Percentiles rank a stretch among this genome's conserved stretches.
Conservation (phyloP, 495 filamentous ascomycete species). For the Podospora tetraspora region DNA sequence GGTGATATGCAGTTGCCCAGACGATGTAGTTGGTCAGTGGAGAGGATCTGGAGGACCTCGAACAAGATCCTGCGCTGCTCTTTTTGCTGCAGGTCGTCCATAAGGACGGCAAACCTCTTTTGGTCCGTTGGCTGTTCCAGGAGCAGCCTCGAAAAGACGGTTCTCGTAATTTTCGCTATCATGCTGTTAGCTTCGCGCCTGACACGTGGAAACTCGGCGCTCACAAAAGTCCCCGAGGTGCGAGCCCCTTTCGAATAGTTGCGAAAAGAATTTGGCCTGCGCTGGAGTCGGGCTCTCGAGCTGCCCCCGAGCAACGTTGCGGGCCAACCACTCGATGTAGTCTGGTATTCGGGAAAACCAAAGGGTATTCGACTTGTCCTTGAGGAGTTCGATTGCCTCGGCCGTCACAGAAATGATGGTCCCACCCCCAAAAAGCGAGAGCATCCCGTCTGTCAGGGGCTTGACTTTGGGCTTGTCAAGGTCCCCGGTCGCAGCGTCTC, state of each 20-base stretch:
- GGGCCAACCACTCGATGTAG: slow-evolving; percentile 71
- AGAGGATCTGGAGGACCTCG: slow-evolving; percentile 53
- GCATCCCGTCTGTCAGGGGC: slow-evolving; percentile 37
- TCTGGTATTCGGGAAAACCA: slow-evolving; percentile 65
- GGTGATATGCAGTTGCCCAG: slow-evolving; percentile 27
- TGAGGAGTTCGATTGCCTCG: slow-evolving; percentile 59
- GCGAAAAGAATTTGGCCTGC: slow-evolving; percentile 50
- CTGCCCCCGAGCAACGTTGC: slow-evolving; percentile 53
- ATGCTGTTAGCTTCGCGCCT: slow-evolving; percentile 12
- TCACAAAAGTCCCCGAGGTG: slow-evolving; percentile 71
- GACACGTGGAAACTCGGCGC: background rate
- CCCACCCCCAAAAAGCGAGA: slow-evolving; percentile 59
- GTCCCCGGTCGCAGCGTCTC: slow-evolving; percentile 11
- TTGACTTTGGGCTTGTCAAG: slow-evolving; percentile 9
- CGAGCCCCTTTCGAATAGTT: slow-evolving; percentile 59
- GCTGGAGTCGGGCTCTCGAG: slow-evolving; percentile 33
- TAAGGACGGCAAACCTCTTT: slow-evolving; percentile 36
- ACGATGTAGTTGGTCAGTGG: slow-evolving; percentile 47
- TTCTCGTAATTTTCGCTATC: slow-evolving; percentile 52
- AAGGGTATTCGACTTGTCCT: slow-evolving; percentile 15
- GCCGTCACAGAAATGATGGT: slow-evolving; percentile 66
- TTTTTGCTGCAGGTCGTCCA: slow-evolving; percentile 45
- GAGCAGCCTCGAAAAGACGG: slow-evolving; percentile 43
- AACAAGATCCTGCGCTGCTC: slow-evolving; percentile 58
- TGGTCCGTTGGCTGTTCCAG: slow-evolving; percentile 32